A percentile compares a stretch with the other conserved stretches of the same genome.
phyloP scores from a whole-genome alignment of 805 yeast genomes.

The Candida patagonica region DNA sequence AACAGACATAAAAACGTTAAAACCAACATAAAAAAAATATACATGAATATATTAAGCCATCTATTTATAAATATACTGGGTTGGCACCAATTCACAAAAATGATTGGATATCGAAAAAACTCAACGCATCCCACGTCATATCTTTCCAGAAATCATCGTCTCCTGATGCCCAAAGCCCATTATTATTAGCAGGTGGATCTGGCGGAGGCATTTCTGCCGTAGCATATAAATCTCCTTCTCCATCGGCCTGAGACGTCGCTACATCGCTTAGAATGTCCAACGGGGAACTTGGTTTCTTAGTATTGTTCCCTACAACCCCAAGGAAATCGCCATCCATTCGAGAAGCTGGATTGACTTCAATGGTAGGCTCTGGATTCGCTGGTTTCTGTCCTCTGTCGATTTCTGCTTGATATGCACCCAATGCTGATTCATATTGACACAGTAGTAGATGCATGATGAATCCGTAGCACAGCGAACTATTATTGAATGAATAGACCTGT shows the following conservation, averaged over 20 bases:
- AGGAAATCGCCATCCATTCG: background rate
- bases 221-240: background rate
- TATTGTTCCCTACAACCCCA: conserved; percentile 2
- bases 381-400: background rate
- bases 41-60: too few relatives aligned
- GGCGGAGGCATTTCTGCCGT: conserved; percentile 3
- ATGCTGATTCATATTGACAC: conserved; percentile 29
- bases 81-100: too few relatives aligned
- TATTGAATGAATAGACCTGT: conserved; percentile 22
- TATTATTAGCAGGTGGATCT: conserved; percentile 30
- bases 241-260: conserved; percentile 18
- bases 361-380: background rate
- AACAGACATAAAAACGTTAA: too few relatives aligned
- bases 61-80: too few relatives aligned
- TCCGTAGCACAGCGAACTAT: conserved; percentile 20
- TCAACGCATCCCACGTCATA: too few relatives aligned
- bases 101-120: too few relatives aligned
- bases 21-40: too few relatives aligned
- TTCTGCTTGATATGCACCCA: too few relatives aligned
- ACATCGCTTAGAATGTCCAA: conserved; percentile 36
- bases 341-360: background rate
- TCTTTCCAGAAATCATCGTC: conserved; percentile 75
- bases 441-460: conserved; percentile 26
- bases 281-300: conserved; percentile 28
- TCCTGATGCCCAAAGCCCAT: conserved; percentile 45